Evolutionary conservation across 768 basidiomycete genomes (phyloP), one percentile per base, ranked within the genome.

Genomic region (Mycena belliarum): DNA sequence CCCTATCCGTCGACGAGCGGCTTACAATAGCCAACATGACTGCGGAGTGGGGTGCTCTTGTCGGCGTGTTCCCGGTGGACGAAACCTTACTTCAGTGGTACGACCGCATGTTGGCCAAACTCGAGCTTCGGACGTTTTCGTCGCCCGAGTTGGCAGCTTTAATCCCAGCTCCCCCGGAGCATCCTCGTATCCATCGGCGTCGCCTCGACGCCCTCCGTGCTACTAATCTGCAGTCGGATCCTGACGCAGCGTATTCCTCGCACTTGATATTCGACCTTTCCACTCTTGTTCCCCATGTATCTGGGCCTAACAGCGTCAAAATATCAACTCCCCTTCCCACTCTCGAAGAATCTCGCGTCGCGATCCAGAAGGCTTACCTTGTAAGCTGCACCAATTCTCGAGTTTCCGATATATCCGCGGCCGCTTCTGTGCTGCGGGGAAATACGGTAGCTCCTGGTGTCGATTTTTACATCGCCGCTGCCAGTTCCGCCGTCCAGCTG

Each of bases 1-100:
- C 84, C 18, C 78, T 99, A 47, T 74, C 84, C 5, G 82, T 99
- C 52, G 96, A 99, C 68, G 95, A 98, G 65, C 85, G 97, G 40
- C 80, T 99, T 44, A 95, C 96, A 0, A 98, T 98, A 63, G 80
- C 95, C n/a, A 98, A 99, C 72, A 99, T 98, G 97, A 98, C 97
- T 6, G 98, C 97, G 28, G 97, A 99, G 73, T 99, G 97, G 97
- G 97, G 97, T 42, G 97, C 97, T 3, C 82, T 99, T 2, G 95
- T 85, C 9, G 97, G 97, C 29, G 86, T 97, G 8, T 98, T 99
- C 78, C 95, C 96, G 0, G 87, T 93, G 6, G 97, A 99, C 68
- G 79, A 85, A 20, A 86, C 83, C 10, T 81, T 95, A 20, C 68
- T 95, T 33, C 72, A 83, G 25, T 99, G 95, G 95, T 99, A 98